Evolutionary conservation across 306 rosid species (phyloP).

Genomic region (Sphenostylis stenocarpa): DNA sequence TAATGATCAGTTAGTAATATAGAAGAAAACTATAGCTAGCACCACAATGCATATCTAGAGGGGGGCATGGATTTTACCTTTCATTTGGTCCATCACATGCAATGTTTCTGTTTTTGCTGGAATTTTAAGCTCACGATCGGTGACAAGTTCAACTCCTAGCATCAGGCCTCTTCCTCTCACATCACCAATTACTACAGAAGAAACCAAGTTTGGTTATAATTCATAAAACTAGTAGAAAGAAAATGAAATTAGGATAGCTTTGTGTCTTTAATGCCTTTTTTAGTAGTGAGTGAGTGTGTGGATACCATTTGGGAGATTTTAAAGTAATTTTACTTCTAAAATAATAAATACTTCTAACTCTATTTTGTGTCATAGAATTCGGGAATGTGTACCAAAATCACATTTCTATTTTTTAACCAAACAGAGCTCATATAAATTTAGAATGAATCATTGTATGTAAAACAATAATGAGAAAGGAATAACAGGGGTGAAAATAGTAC

Average conservation of each 20-base stretch:
- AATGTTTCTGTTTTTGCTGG: slow-evolving; percentile 77
- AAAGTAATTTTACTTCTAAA: too few relatives aligned
- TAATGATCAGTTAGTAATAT: background rate
- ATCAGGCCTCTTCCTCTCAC: slow-evolving; percentile 85
- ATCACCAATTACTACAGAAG: slow-evolving; percentile 68
- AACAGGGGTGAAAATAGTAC: slow-evolving; percentile 36
- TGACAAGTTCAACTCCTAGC: slow-evolving; percentile 85
- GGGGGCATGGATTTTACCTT: slow-evolving; percentile 49
- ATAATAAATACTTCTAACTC: too few relatives aligned
- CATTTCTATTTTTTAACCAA: too few relatives aligned
- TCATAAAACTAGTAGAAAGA: background rate
- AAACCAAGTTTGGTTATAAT: background rate
- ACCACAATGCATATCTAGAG: background rate
- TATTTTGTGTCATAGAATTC: too few relatives aligned
- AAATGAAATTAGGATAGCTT: background rate
- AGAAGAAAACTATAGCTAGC: background rate
- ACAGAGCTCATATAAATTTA: too few relatives aligned
- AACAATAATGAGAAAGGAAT: too few relatives aligned
- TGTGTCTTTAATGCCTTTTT: background rate
- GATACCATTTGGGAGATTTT: too few relatives aligned
- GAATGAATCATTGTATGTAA: too few relatives aligned
- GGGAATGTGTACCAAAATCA: too few relatives aligned
- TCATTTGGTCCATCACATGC: slow-evolving; percentile 73
- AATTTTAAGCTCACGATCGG: slow-evolving; percentile 66
- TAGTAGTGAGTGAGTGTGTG: background rate